phyloP scores from a whole-genome alignment of 192 early-diverging fungal genomes.

The Mortierella antarctica region DNA sequence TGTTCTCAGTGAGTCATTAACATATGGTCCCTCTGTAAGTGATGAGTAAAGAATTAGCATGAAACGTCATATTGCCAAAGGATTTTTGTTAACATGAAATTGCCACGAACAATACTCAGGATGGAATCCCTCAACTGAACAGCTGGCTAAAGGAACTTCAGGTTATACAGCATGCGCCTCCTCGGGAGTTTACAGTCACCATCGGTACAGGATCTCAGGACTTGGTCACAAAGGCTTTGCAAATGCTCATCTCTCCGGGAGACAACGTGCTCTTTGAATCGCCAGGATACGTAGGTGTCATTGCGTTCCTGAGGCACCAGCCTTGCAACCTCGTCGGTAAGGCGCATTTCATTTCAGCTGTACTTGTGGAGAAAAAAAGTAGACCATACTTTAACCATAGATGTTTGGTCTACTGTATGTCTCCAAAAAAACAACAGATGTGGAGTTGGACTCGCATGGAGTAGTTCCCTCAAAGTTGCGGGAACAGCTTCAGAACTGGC shows the following conservation, averaged over 20 bases:
- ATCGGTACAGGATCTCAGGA: constrained; percentile 68
- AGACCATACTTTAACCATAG: neutral
- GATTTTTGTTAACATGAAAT: constrained; percentile 9
- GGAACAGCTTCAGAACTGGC: constrained; percentile 57
- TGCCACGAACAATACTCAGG: constrained; percentile 28
- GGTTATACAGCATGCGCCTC: constrained; percentile 57
- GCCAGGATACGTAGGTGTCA: constrained; percentile 62
- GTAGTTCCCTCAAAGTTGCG: constrained; percentile 71
- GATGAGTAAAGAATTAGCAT: neutral
- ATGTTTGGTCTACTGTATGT: neutral
- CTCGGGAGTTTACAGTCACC: constrained; percentile 50
- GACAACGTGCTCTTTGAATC: constrained; percentile 61
- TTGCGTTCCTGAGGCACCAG: constrained; percentile 57
- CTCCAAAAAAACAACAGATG: constrained; percentile 19
- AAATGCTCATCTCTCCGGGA: constrained; percentile 64
- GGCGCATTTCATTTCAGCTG: neutral
- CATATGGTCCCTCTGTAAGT: constrained; percentile 70
- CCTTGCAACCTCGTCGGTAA: constrained; percentile 59
- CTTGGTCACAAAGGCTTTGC: constrained; percentile 63
- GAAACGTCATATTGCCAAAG: neutral
- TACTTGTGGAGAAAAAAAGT: neutral
- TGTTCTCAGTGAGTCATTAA: constrained; percentile 64
- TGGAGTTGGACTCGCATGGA: constrained; percentile 63
- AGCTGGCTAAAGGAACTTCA: constrained; percentile 63
- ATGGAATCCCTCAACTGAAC: constrained; percentile 58